Evolutionary conservation across 371 early-diverging fungal genomes (phyloP).

Genomic region (Saksenaea oblongispora): DNA sequence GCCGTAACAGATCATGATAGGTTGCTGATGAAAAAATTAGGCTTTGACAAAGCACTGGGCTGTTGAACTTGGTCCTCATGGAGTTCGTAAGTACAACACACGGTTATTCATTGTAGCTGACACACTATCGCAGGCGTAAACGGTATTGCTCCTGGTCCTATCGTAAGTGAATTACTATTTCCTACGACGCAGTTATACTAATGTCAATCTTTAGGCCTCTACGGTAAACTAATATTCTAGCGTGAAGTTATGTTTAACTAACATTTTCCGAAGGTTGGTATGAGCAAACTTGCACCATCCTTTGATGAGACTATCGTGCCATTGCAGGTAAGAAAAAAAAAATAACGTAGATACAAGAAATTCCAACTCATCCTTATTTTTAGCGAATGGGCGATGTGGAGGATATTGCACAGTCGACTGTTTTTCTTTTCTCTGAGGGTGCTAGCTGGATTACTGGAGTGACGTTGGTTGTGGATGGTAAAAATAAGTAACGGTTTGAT

Average conservation of each 20-base stretch:
- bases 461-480: constrained; percentile 76
- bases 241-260: constrained; percentile 3
- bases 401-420: constrained; percentile 74
- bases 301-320: constrained; percentile 27
- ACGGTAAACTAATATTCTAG: background rate
- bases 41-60: constrained; percentile 58
- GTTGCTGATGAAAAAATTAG: too few relatives aligned
- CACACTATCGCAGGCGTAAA: constrained; percentile 15
- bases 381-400: constrained; percentile 57
- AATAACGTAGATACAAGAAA: background rate
- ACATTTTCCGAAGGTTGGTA: constrained; percentile 26
- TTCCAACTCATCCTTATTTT: constrained; percentile 2
- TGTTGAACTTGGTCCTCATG: constrained; percentile 52
- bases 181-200: background rate
- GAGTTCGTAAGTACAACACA: constrained; percentile 35
- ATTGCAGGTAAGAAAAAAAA: constrained; percentile 25
- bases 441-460: constrained; percentile 62
- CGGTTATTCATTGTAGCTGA: background rate
- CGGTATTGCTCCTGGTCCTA: constrained; percentile 54
- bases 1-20: too few relatives aligned
- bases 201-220: background rate
- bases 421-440: constrained; percentile 71
- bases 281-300: constrained; percentile 33
- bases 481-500: background rate
- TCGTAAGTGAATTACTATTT: constrained; percentile 22